Base-by-base conservation (phyloP, 441 rosid species). In the Jatropha podagrica region DNA sequence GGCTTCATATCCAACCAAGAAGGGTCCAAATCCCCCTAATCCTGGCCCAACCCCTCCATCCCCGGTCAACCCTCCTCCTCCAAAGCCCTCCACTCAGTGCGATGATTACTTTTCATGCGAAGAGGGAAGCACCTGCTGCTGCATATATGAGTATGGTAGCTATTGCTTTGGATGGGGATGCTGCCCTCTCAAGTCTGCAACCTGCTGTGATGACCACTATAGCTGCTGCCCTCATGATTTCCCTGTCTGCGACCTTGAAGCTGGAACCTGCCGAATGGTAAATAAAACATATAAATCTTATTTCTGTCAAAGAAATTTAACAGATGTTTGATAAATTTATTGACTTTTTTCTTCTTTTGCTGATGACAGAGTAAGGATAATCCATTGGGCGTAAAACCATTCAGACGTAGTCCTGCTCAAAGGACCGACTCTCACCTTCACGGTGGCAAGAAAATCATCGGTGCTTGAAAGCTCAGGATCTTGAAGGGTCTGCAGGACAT, bases 161-260 rank as follows among this genome's bases (percentile, higher is more conserved):
- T 84, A 77, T 73, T 92, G 98, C 84, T 90, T 90, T 11, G 87
- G 85, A 42, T 95, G 98, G 97, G 98, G 97, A 77, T 95, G 98
- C 89, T 95, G 98, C 85, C 95, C 97, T 2, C 86, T 88, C 2
- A 94, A 91, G 82, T 79, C 91, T 2, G 99, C 98, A 58, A 89
- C 96, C 73, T 95, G 99, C 85, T 95, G 99, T 11, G 98, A 90
- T 2, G 98, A 95, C 71, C 80, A 87, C 56, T 72, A 85, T 46
- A 93, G 97, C 72, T 95, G 99, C 82, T 95, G 99, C 82, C 99
- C 99, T 1, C 89, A 86, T 3, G 96, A 93, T 32, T 93, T 85
- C 76, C 98, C 98, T 0, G 66, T 95, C 79, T 95, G 98, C 76
- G 88, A 92, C 68, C 27, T 88, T 65, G 23, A 76, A 0, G 81